Conservation (phyloP, 1,139 yeast genomes). For the Hyphopichia khmerensis region DNA sequence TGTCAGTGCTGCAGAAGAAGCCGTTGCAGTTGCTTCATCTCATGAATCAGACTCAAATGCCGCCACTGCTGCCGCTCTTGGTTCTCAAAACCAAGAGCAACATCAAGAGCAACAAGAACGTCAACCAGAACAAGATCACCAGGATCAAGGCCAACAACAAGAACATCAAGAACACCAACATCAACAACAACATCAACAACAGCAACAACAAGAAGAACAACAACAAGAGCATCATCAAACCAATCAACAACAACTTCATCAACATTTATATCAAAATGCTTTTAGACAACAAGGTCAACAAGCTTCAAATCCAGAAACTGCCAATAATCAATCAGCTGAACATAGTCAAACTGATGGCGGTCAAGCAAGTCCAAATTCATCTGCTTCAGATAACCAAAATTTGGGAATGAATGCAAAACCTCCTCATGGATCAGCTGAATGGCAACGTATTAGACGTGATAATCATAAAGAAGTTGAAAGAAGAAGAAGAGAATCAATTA, state of each 20-base stretch:
- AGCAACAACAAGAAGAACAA: slow-evolving; percentile 17
- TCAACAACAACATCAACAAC: slow-evolving; percentile 15
- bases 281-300: slow-evolving; percentile 17
- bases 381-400: slow-evolving; percentile 5
- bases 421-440: slow-evolving; percentile 74
- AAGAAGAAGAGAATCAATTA: slow-evolving; percentile 90
- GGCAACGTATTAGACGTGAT: slow-evolving; percentile 82
- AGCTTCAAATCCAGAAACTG: background rate
- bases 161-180: slow-evolving; percentile 9
- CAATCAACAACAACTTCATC: slow-evolving; percentile 11
- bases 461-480: slow-evolving; percentile 98
- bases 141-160: slow-evolving; percentile 16
- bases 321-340: background rate
- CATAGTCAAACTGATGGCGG: background rate
- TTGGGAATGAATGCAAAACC: slow-evolving; percentile 43
- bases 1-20: slow-evolving; percentile 25
- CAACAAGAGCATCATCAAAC: slow-evolving; percentile 13
- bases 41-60: slow-evolving; percentile 19
- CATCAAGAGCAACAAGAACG: slow-evolving; percentile 8
- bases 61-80: slow-evolving; percentile 15
- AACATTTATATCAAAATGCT: slow-evolving; percentile 25
- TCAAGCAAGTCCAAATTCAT: background rate
- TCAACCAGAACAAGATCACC: slow-evolving; percentile 9
- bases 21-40: background rate
- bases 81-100: slow-evolving; percentile 11